Evolutionary conservation across 1,284 basidiomycete genomes (phyloP).

Genomic region (Termitomyces sp.): DNA sequence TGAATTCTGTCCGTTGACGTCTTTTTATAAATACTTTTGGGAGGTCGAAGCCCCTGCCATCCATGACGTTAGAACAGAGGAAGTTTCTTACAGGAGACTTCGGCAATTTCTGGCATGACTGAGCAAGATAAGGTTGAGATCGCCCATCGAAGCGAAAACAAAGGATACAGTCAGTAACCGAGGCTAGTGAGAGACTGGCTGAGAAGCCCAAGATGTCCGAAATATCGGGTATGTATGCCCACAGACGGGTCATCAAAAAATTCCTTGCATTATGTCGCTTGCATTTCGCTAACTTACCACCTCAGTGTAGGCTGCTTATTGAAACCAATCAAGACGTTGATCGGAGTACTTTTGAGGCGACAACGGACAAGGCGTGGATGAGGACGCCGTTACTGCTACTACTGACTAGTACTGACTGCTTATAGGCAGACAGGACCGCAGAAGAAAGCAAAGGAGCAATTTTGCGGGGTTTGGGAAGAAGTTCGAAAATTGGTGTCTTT

Average conservation of each 20-base stretch:
- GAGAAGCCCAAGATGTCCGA: slow-evolving; percentile 1
- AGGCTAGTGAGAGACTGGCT: not conserved
- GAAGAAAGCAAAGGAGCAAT: not conserved
- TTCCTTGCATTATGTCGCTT: not conserved
- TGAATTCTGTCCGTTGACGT: not conserved
- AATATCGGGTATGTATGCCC: not conserved
- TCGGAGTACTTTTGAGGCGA: not conserved
- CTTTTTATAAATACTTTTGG: not conserved
- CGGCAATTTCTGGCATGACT: not conserved
- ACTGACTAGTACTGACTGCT: not conserved
- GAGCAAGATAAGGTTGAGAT: no score
- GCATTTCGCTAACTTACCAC: no score
- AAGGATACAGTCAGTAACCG: no score
- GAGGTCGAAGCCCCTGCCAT: not conserved
- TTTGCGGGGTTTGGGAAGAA: not conserved
- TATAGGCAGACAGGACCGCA: not conserved
- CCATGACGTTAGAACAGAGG: not conserved
- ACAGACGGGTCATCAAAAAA: not conserved
- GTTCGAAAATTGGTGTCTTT: slow-evolving; percentile 20
- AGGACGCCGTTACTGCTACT: not conserved
- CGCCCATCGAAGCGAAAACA: not conserved
- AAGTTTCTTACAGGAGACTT: not conserved
- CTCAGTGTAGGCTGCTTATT: not conserved
- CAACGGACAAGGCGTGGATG: not conserved
- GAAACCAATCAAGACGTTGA: not conserved